A percentile compares a stretch with the other conserved stretches of the same genome.
phyloP scores from a whole-genome alignment of 352 stramenopile species.

The Phytophthora chlamydospora region DNA sequence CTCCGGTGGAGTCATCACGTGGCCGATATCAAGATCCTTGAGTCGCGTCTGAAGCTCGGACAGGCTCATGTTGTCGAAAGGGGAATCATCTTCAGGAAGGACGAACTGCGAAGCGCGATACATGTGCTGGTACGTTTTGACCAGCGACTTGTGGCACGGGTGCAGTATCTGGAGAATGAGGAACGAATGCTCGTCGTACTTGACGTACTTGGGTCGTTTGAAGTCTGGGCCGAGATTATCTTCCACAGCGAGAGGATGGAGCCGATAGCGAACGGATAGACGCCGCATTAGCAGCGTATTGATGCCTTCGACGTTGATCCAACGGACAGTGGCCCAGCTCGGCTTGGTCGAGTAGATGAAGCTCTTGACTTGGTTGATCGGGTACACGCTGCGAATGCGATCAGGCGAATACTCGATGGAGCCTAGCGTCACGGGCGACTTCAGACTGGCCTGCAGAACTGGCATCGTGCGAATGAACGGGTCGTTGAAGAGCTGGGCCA shows the following conservation, averaged over 20 bases:
- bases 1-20: constrained; percentile 69
- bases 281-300: constrained; percentile 66
- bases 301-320: constrained; percentile 75
- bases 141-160: constrained; percentile 42
- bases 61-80: constrained; percentile 65
- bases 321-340: constrained; percentile 74
- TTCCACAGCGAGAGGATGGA: constrained; percentile 82
- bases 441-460: constrained; percentile 6
- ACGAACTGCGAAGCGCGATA: constrained; percentile 64
- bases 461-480: constrained; percentile 53
- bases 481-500: constrained; percentile 81
- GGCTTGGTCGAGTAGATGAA: constrained; percentile 86
- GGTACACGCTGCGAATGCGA: constrained; percentile 71
- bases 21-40: constrained; percentile 47
- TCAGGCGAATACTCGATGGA: constrained; percentile 79
- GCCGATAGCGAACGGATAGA: constrained; percentile 77
- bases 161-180: constrained; percentile 72
- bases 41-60: constrained; percentile 59
- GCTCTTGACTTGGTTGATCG: constrained; percentile 67
- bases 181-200: constrained; percentile 82
- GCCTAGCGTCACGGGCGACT: constrained; percentile 39
- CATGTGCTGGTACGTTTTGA: constrained; percentile 72
- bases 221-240: constrained; percentile 69
- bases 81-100: constrained; percentile 42
- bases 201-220: constrained; percentile 81